Evolutionary conservation across 306 rosid species (phyloP), one percentile per base, ranked within the genome.

Genomic region (Cucurbita argyrosperma): DNA sequence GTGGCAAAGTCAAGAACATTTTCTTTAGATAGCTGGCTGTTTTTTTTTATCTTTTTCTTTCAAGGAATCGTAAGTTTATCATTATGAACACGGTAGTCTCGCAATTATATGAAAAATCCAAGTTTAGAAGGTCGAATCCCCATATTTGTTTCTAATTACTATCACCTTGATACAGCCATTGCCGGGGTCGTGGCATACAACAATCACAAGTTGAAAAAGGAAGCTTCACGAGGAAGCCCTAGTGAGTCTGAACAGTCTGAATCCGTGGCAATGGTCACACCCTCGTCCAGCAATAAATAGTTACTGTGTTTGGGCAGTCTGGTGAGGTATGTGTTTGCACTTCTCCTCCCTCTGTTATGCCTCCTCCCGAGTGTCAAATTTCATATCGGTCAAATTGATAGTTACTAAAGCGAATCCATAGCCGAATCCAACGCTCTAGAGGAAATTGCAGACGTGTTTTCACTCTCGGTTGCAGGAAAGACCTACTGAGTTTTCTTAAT

Each of bases 151-250:
- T 54, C 54, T 57, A 46, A 76, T 7, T 82, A 14, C 74, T 23
- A 74, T 49, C 53, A 59, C 37, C 35, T 55, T 78, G 71, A 57
- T 84, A 71, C 95, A 91, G 99, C 99, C 77, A 94, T 94, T 82
- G 91, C 88, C 19, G 99, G 99, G 52, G 98, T 94, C 65, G 99
- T 91, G 59, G 96, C 99, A 78, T 94, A 94, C 79, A 94, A 94
- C 72, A 94, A 94, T 82, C 76, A 68, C 83, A 94, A 94, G 84
- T 82, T 94, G 62, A 94, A 82, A 80, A 89, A 83, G 73, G 99
- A 94, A 86, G 84, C 85, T 65, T 77, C 95, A 23, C 77, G 77
- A 74, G 83, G 73, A 62, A 75, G 81, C 43, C n/a, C 80, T 63
- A 15, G 54, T 61, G 86, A 75, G 68, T 50, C 84, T 8, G 85